Percentiles rank a stretch among this genome's conserved stretches.
phyloP scores from a whole-genome alignment of 139 green algal species.

The Raphidocelis subcapitata region DNA sequence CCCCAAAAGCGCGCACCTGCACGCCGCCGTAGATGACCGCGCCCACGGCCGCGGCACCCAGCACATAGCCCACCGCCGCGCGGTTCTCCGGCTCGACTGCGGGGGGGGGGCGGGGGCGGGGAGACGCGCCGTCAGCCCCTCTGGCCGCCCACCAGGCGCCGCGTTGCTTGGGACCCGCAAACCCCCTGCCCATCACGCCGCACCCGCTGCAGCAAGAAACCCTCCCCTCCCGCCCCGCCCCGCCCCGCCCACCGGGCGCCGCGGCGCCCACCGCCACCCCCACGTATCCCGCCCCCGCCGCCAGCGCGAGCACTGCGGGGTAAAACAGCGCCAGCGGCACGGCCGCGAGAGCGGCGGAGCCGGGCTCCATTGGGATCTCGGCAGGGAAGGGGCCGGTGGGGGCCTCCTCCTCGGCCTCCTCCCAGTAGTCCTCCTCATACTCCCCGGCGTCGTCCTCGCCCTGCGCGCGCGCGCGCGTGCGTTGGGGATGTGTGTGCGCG shows the following conservation, averaged over 20 bases:
- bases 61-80: conserved; percentile 35
- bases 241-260: conserved; percentile 40
- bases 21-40: conserved; percentile 39
- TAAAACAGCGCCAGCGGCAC: conserved; percentile 65
- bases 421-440: neutral
- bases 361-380: conserved; percentile 47
- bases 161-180: neutral
- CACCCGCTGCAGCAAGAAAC: neutral
- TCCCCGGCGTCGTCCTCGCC: neutral
- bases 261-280: conserved; percentile 38
- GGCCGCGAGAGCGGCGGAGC: conserved; percentile 52
- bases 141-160: neutral
- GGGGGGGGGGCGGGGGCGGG: neutral
- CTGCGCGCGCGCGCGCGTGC: neutral
- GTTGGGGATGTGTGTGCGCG: neutral
- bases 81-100: conserved; percentile 48
- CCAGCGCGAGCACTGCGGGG: conserved; percentile 45
- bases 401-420: conserved; percentile 11
- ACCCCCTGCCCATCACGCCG: neutral
- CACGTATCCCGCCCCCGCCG: conserved; percentile 38
- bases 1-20: no score
- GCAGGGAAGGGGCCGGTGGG: conserved; percentile 19
- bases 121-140: neutral
- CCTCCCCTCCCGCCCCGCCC: neutral
- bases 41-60: conserved; percentile 44